Evolutionary conservation across 2,329 filamentous ascomycete species (phyloP), one percentile per base, ranked within the genome.

Genomic region (Cercospora canescens): DNA sequence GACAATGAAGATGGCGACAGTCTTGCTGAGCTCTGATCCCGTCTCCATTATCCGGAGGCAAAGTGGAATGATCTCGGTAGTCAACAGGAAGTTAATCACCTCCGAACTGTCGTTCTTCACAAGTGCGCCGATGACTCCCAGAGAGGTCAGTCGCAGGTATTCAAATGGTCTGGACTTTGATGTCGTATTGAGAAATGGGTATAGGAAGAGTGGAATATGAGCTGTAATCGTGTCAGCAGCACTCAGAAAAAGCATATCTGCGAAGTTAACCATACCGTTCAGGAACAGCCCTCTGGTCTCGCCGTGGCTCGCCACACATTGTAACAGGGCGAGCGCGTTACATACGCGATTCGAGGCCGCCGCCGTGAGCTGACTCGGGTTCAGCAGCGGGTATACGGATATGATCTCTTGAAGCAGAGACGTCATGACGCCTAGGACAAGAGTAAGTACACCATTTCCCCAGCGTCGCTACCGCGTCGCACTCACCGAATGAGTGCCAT

Each of bases 21-120:
- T 99, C 84, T 99, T 99, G 84, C 93, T 97, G 67, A 99, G 86
- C 81, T 99, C 95, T 0, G 94, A 97, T 58, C 95, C 95, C 0
- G 95, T 99, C 83, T 99, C 95, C 95, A 99, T 99, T 76, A 99
- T 99, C 67, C 95, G 90, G 52, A 99, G 89, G 79, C 95, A 99
- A 12, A 99, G 87, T 9, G 95, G 95, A 65, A 99, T 99, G 72
- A 99, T 99, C 81, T 99, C 95, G 32, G 95, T 99, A 1, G 95
- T 98, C 57, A 99, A 86, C 62, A 99, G 89, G 78, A 99, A 99
- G 83, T 98, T 98, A 83, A 99, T 99, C 67, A 98, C 95, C 76
- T 98, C 95, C 18, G 92, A 94, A 3, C 94, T 97, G 81, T 99
- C 95, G 76, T 99, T 99, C 86, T 99, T 99, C 67, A 99, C 95